Base-by-base conservation (phyloP, 2,329 filamentous ascomycete genomes). In the Cercospora sesami region DNA sequence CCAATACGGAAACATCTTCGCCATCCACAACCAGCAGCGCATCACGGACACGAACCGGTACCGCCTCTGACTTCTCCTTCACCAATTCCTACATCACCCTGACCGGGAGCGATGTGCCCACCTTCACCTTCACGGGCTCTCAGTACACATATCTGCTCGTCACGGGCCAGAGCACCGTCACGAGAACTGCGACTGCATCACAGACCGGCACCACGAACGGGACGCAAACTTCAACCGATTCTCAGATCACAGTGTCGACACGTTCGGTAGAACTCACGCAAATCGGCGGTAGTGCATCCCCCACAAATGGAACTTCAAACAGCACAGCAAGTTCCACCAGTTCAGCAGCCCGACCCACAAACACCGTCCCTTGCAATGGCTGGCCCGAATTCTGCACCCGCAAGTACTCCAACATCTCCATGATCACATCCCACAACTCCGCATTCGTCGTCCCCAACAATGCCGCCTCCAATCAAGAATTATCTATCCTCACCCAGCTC, bases 331-430 rank as follows among this genome's bases (percentile, higher is more conserved):
- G 65, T 60, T 70, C 73, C 8, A 61, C 66, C 30, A 60, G 26
- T 39, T 64, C 62, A 36, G 65, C 74, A 18, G 71, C 77, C 5
- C 36, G 60, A 61, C 84, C 89, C 1, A 87, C 86, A 57, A 94
- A 94, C 78, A 94, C 91, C 0, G 88, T 88, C 68, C 89, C 91
- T 4, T 96, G 92, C 83, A 96, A 96, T 80, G 88, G 89, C 78
- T 77, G 75, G 59, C 75, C 90, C 26, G 91, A 94, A 79, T 89
- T 95, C 74, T 96, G 92, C 82, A 81, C 80, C 5, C 87, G 91
- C 68, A 89, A 87, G 73, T 96, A 93, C 80, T 88, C 90, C 83
- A 94, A 95, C 78, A 90, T 95, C 79, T 94, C 91, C 66, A 85
- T 91, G 74, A 86, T 96, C 1, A 88, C 86, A 21, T 89, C 89